These are phyloP conservation scores for grape (Vitis vinifera) DNA, from an alignment of 164 flowering plant species.

Conservation along the genomic window ASM3070453v1 NC_081809.1:8237001-8237500, in stretches of 20 bases:
- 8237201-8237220: slow-evolving; percentile 43
- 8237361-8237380: slow-evolving; percentile 20
- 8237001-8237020: background rate
- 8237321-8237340: slow-evolving; percentile 65
- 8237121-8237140: slow-evolving; percentile 3
- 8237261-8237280: slow-evolving; percentile 11
- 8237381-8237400: background rate
- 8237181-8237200: slow-evolving; percentile 42
- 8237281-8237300: background rate
- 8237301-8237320: slow-evolving; percentile 7
- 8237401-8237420: too few species aligned
- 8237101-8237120: background rate
- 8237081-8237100: slow-evolving; percentile 20
- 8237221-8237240: background rate
- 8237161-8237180: slow-evolving; percentile 18
- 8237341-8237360: slow-evolving; percentile 45
- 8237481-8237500: too few species aligned
- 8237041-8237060: background rate
- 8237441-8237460: too few species aligned
- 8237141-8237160: slow-evolving; percentile 21
- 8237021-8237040: slow-evolving; percentile 1
- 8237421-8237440: background rate
- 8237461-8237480: too few species aligned
- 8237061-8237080: slow-evolving; percentile 23
- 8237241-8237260: background rate